A percentile compares a stretch with the other conserved stretches of the same genome.
phyloP scores from a whole-genome alignment of 1,284 basidiomycete genomes.

The Fomes fomentarius region DNA sequence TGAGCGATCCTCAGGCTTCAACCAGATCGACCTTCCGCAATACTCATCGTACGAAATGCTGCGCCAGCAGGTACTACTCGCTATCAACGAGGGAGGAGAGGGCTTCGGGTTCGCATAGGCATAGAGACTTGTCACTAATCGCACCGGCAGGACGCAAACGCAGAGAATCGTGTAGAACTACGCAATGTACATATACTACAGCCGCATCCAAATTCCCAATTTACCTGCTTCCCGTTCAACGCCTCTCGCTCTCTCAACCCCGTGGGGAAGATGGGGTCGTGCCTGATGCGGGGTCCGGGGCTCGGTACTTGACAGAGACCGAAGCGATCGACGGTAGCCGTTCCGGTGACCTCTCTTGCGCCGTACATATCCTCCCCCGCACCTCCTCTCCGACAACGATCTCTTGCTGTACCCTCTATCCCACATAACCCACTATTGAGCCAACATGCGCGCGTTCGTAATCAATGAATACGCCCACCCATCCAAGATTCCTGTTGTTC shows the following conservation, averaged over 20 bases:
- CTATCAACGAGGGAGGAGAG: slow-evolving; percentile 93
- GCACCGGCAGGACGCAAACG: too few relatives aligned
- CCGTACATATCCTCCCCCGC: neutral
- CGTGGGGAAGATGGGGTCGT: too few relatives aligned
- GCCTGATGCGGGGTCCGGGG: neutral
- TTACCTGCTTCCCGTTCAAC: too few relatives aligned
- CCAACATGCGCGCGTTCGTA: slow-evolving; percentile 78
- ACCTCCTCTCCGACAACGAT: neutral
- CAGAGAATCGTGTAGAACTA: slow-evolving; percentile 20
- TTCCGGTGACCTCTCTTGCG: neutral
- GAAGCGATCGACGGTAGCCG: neutral
- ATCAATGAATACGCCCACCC: slow-evolving; percentile 77
- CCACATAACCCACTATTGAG: neutral
- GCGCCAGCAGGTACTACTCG: slow-evolving; percentile 83
- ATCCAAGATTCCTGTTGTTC: slow-evolving; percentile 61
- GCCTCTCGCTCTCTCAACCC: neutral
- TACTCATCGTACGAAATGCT: slow-evolving; percentile 95
- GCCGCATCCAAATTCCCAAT: slow-evolving; percentile 8
- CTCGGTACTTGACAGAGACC: slow-evolving; percentile 1
- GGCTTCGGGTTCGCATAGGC: slow-evolving; percentile 82
- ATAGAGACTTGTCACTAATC: slow-evolving; percentile 19
- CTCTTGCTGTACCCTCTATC: neutral
- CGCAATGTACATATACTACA: slow-evolving; percentile 25
- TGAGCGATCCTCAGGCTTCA: too few relatives aligned
- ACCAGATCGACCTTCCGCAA: slow-evolving; percentile 87